Evolutionary conservation across 768 basidiomycete species (phyloP), one percentile per base, ranked within the genome.

Genomic region (Sarcodon sp.): DNA sequence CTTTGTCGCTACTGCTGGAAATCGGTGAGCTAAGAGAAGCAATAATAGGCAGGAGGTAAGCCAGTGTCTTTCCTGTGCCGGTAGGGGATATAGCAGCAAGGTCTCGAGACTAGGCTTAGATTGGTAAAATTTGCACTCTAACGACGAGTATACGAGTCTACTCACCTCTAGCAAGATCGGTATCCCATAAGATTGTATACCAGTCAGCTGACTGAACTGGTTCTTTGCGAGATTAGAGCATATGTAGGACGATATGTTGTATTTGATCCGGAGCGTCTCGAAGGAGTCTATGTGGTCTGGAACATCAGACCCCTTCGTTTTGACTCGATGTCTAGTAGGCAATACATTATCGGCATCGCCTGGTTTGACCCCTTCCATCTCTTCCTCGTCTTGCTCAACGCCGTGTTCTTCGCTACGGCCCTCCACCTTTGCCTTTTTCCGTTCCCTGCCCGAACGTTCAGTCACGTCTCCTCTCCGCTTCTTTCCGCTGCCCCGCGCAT

Each of bases 81-180:
- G 96, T 99, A 0, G 96, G 96, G 0, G 96, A 96, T 15, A 98
- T 86, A 31, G 93, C 94, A 47, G 87, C 83, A 18, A 96, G 71
- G 64, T 99, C 94, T 49, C 87, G 80, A 51, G 69, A 71, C 88
- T 88, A 50, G 31, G 18, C 36, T 47, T 33, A 27, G 13, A 21
- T 44, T 13, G 35, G 12, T 7, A 48, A 44, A 33, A 37, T 50
- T 5, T 33, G 38, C 10, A 33, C 6, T 51, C 21, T 27, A 7
- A 16, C 35, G 36, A 13, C 18, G 6, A 15, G 13, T 31, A 48
- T 21, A 33, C 39, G 43, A 35, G 35, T 56, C 3, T 10, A 52
- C 76, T 49, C 51, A 84, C 88, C 68, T 89, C 78, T 35, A 92
- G 64, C 46, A 93, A 64, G 53, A 90, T 85, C 0, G 90, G 88